Conservation (phyloP, 73 alveolate species). For the Breviolum minutum region DNA sequence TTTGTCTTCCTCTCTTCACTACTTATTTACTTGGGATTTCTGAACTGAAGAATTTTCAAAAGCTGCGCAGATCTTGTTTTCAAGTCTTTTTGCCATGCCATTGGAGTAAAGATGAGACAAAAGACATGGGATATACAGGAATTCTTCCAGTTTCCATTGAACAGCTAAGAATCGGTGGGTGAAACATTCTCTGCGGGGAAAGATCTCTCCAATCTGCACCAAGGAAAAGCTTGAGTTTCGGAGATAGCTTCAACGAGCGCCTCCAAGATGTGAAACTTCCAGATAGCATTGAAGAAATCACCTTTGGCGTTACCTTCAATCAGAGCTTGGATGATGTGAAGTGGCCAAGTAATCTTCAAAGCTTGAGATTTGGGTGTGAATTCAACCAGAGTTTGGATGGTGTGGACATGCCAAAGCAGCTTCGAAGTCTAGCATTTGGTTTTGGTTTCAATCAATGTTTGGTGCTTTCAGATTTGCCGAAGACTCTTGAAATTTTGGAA, state of each 20-base stretch:
- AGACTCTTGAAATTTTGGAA: background rate
- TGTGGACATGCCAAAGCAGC: background rate
- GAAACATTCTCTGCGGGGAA: no score
- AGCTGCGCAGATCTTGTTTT: no score
- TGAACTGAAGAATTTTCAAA: no score
- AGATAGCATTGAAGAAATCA: background rate
- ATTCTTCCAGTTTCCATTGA: no score
- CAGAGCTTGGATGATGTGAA: background rate
- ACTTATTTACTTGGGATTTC: no score
- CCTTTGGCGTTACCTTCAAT: background rate
- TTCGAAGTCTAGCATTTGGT: background rate
- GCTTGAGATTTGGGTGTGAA: background rate
- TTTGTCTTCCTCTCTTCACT: no score
- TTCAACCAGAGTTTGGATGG: constrained; percentile 7
- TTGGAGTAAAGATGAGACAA: no score
- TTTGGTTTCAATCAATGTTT: background rate
- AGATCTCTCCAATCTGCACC: no score
- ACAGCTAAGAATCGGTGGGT: no score
- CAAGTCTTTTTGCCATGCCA: no score
- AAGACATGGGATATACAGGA: no score
- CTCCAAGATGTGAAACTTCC: background rate
- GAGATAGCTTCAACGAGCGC: background rate
- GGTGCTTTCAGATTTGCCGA: background rate
- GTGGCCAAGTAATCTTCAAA: background rate
- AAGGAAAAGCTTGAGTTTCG: background rate